Percentiles rank a stretch among this genome's conserved stretches.
Evolutionary conservation across 441 rosid species (phyloP).

Genomic region (Eutrema salsugineum): DNA sequence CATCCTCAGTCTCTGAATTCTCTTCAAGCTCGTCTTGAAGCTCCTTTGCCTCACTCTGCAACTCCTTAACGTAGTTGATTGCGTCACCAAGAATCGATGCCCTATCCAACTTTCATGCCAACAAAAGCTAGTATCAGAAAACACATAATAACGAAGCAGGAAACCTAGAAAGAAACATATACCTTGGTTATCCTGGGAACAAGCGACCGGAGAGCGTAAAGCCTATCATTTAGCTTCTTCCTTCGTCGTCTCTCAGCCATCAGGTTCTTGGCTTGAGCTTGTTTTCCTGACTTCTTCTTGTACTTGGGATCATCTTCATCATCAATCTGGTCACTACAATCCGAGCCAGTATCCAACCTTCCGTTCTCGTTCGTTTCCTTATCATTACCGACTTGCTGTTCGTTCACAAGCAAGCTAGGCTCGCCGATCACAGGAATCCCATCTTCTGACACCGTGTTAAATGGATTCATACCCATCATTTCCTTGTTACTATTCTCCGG

Average conservation of each 20-base stretch:
- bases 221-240: conserved; percentile 68
- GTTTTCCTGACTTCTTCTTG: conserved; percentile 46
- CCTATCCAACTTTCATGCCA: conserved; percentile 58
- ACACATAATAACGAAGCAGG: not conserved
- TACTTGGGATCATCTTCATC: conserved; percentile 61
- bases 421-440: conserved; percentile 38
- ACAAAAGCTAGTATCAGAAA: conserved; percentile 6
- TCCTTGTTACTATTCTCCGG: conserved; percentile 38
- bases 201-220: conserved; percentile 56
- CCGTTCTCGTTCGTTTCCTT: conserved; percentile 50
- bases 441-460: conserved; percentile 26
- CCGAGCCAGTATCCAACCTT: conserved; percentile 60
- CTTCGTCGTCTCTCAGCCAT: conserved; percentile 66
- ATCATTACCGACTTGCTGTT: conserved; percentile 38
- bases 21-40: conserved; percentile 87
- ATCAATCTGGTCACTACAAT: conserved; percentile 82
- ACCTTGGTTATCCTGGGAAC: conserved; percentile 72
- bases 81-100: conserved; percentile 91
- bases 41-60: conserved; percentile 68
- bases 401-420: conserved; percentile 30
- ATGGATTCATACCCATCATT: conserved; percentile 29
- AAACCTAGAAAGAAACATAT: not conserved
- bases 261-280: conserved; percentile 58
- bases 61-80: conserved; percentile 74
- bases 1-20: conserved; percentile 68